phyloP scores from a whole-genome alignment of 2,329 filamentous ascomycete species.

The Colletotrichum camelliae region DNA sequence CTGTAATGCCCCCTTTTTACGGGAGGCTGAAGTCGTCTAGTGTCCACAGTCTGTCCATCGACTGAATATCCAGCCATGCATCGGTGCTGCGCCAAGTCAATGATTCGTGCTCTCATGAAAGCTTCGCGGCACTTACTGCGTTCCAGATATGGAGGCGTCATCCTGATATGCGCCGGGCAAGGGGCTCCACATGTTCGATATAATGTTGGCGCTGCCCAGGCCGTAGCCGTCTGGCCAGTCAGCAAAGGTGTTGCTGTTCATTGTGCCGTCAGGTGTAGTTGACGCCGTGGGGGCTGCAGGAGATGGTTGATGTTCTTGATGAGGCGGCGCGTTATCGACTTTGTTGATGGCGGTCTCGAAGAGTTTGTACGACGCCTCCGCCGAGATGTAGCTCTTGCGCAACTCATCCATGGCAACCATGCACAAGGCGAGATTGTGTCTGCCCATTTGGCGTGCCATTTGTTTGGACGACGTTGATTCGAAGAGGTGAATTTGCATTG shows the following conservation, averaged over 20 bases:
- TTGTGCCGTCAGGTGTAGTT: background rate
- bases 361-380: constrained; percentile 3
- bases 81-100: background rate
- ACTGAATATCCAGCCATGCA: constrained; percentile 6
- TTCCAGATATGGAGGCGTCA: background rate
- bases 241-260: background rate
- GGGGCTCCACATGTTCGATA: constrained; percentile 9
- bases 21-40: background rate
- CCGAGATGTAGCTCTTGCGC: constrained; percentile 12
- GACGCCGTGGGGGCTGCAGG: background rate
- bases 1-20: background rate
- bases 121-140: background rate
- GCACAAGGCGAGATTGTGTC: constrained; percentile 12
- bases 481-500: constrained; percentile 19
- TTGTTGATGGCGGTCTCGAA: constrained; percentile 11
- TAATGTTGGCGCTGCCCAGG: background rate
- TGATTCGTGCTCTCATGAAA: background rate
- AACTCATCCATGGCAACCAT: constrained; percentile 17
- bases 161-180: background rate
- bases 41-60: background rate
- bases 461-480: constrained; percentile 8
- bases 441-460: constrained; percentile 15
- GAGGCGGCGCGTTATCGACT: background rate
- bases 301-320: background rate
- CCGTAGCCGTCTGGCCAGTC: constrained; percentile 5